phyloP scores from a whole-genome alignment of 441 rosid species.

The Kokia cookei region DNA sequence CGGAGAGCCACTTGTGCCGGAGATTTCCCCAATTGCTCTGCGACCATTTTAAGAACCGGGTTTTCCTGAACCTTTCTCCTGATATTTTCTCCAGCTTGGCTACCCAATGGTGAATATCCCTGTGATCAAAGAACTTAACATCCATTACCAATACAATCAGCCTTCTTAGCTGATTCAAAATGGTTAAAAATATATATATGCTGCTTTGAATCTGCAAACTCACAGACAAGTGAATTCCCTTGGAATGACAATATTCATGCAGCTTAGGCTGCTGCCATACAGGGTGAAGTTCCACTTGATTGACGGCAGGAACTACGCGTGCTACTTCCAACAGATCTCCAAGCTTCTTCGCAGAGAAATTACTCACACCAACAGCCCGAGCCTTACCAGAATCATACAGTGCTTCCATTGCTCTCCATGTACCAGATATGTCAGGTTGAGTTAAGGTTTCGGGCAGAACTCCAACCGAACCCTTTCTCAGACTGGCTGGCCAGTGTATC shows the following conservation, averaged over 20 bases:
- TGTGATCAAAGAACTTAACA: background rate
- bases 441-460: constrained; percentile 40
- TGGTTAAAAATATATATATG: background rate
- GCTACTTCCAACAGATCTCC: constrained; percentile 45
- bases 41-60: constrained; percentile 11
- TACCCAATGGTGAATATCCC: constrained; percentile 32
- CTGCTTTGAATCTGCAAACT: constrained; percentile 16
- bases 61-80: constrained; percentile 18
- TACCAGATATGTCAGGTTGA: constrained; percentile 44
- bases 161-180: background rate
- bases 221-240: constrained; percentile 53
- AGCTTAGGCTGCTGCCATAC: constrained; percentile 57
- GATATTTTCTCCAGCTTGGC: constrained; percentile 1
- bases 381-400: constrained; percentile 60
- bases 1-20: constrained; percentile 28
- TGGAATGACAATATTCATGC: constrained; percentile 48
- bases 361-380: constrained; percentile 69
- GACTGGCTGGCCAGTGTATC: constrained; percentile 72
- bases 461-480: constrained; percentile 41
- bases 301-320: constrained; percentile 58
- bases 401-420: constrained; percentile 79
- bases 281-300: constrained; percentile 72
- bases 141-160: background rate
- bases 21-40: constrained; percentile 13
- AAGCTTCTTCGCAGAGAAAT: constrained; percentile 59